Conservation (phyloP, 163 green algal genomes). For the Chlorella variabilis region DNA sequence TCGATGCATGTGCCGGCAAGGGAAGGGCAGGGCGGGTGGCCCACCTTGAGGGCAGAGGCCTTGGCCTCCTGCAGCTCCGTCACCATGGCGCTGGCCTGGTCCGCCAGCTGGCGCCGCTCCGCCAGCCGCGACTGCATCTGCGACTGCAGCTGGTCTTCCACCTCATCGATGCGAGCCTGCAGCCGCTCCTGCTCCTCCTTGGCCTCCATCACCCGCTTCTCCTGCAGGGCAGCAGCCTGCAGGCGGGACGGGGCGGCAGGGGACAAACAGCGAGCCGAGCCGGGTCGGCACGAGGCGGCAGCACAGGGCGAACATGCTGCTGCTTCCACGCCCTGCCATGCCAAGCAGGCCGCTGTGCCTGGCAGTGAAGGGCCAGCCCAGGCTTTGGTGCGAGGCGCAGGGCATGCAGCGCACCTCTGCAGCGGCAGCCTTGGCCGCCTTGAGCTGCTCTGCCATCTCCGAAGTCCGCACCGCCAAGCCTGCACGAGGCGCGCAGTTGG, state of each 20-base stretch:
- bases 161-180: neutral
- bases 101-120: constrained; percentile 2
- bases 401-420: neutral
- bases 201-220: neutral
- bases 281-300: too few species aligned
- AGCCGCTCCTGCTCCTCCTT: neutral
- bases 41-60: neutral
- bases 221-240: neutral
- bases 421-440: neutral
- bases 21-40: too few species aligned
- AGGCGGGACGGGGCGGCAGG: too few species aligned
- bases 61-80: neutral
- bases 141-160: neutral
- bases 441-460: neutral
- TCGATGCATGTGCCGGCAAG: too few species aligned
- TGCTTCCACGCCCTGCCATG: too few species aligned
- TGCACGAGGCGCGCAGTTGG: too few species aligned
- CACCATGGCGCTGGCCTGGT: neutral
- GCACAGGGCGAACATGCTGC: too few species aligned
- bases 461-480: neutral
- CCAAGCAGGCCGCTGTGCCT: too few species aligned
- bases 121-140: too few species aligned
- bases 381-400: too few species aligned
- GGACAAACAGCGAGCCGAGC: too few species aligned
- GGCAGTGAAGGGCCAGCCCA: too few species aligned